Conservation (phyloP, 2,329 filamentous ascomycete genomes). For the Emydomyces testavorans region DNA sequence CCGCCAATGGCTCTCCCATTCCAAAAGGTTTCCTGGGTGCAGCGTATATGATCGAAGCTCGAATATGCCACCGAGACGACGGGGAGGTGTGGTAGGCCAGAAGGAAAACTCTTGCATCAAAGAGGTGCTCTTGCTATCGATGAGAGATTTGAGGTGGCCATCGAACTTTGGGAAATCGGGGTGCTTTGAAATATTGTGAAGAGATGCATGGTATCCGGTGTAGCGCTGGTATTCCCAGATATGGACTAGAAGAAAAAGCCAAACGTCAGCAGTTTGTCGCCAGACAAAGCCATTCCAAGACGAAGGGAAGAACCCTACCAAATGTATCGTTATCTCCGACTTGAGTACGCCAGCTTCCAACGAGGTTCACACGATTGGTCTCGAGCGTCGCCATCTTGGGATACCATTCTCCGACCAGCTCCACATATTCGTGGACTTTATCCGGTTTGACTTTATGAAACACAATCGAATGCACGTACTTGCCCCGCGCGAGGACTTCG, state of each 20-base stretch:
- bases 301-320: slow-evolving; percentile 46
- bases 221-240: slow-evolving; percentile 99
- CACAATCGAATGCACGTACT: slow-evolving; percentile 97
- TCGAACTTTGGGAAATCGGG: slow-evolving; percentile 79
- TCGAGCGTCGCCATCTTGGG: slow-evolving; percentile 72
- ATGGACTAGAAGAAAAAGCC: slow-evolving; percentile 56
- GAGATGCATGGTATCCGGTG: slow-evolving; percentile 83
- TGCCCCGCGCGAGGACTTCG: slow-evolving; percentile 85
- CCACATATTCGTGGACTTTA: slow-evolving; percentile 86
- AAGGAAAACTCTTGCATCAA: slow-evolving; percentile 99
- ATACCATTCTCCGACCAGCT: slow-evolving; percentile 84
- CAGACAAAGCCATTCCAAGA: not conserved
- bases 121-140: slow-evolving; percentile 72
- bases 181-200: slow-evolving; percentile 71
- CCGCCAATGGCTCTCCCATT: slow-evolving; percentile 99
- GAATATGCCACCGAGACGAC: slow-evolving; percentile 81
- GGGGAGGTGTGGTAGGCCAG: slow-evolving; percentile 90
- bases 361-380: slow-evolving; percentile 88
- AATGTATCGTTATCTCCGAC: slow-evolving; percentile 97
- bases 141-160: slow-evolving; percentile 69
- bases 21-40: slow-evolving; percentile 85
- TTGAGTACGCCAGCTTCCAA: slow-evolving; percentile 96
- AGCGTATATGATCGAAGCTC: slow-evolving; percentile 94
- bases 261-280: slow-evolving; percentile 22
- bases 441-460: slow-evolving; percentile 93